Evolutionary conservation across 2,329 filamentous ascomycete genomes (phyloP), one percentile per base, ranked within the genome.

Genomic region (Exophiala dermatitidis): DNA sequence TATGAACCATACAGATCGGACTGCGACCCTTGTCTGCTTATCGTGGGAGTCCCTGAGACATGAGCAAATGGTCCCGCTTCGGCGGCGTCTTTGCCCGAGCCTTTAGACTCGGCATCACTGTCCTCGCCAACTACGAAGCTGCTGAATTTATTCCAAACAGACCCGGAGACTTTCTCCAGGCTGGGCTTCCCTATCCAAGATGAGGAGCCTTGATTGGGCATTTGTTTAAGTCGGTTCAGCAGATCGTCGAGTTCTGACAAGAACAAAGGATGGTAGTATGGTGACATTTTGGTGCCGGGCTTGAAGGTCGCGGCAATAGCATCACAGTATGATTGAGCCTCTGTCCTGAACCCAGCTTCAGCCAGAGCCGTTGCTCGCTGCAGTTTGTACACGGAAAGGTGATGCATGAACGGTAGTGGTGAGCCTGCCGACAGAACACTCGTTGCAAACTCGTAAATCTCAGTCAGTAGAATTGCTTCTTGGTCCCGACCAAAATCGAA

Each of bases 101-200:
- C 80, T 50, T 77, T 77, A 0, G 79, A 81, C 6, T 76, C 76
- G 33, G 77, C 76, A 48, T 89, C 86, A 48, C 81, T 81, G 50
- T 97, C 91, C 55, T 96, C 91, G 9, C 93, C 94, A 48, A 87
- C 84, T 56, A 98, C 90, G 66, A 98, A 98, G 65, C 90, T 96
- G 71, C 90, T 97, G 72, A 99, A 96, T 54, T 86, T 89, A 60
- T 84, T 90, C 80, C 89, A 90, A 67, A 97, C 82, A 33, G 86
- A 89, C 57, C 86, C 90, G 1, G 90, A 93, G 0, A 97, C 89
- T 70, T 94, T 95, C 69, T 94, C 90, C 80, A 97, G 94, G 68
- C 83, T 96, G 4, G 91, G 90, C 69, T 93, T 95, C 1, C 89
- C 86, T 48, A 98, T 93, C 88, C 91, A 95, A 1, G 90, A 91